Percentiles rank a stretch among this genome's conserved stretches.
phyloP scores from a whole-genome alignment of 106 monocot genomes.

The Phalaenopsis equestris region DNA sequence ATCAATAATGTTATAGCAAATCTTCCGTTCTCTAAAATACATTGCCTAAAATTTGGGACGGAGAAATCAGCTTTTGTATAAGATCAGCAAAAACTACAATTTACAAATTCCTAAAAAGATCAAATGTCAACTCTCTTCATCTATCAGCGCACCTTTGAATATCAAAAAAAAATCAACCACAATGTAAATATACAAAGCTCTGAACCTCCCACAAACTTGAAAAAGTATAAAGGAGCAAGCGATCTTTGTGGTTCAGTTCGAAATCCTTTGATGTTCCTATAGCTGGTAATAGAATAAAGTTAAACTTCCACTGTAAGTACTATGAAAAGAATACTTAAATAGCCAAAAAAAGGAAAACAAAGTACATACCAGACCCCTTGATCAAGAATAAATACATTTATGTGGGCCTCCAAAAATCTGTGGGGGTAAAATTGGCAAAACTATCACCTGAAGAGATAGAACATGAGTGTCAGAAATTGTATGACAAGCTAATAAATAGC shows the following conservation, averaged over 20 bases:
- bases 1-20: neutral
- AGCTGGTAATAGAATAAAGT: neutral
- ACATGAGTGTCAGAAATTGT: constrained; percentile 8
- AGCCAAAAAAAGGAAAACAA: neutral
- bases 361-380: constrained; percentile 12
- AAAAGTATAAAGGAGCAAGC: neutral
- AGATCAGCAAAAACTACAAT: constrained; percentile 62
- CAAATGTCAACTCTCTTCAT: constrained; percentile 24
- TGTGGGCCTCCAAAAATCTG: constrained; percentile 72
- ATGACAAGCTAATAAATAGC: constrained; percentile 1
- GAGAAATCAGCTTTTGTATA: neutral
- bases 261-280: neutral
- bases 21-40: neutral
- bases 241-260: neutral
- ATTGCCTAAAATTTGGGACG: neutral
- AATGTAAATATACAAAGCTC: neutral
- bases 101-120: constrained; percentile 45
- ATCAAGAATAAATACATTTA: constrained; percentile 20
- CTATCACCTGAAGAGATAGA: constrained; percentile 32
- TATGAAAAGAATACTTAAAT: neutral
- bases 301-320: neutral
- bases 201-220: constrained; percentile 3
- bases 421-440: constrained; percentile 38
- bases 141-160: constrained; percentile 11
- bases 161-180: constrained; percentile 3